phyloP scores from a whole-genome alignment of 257 asterid species.

The Nicotiana tomentosiformis region DNA sequence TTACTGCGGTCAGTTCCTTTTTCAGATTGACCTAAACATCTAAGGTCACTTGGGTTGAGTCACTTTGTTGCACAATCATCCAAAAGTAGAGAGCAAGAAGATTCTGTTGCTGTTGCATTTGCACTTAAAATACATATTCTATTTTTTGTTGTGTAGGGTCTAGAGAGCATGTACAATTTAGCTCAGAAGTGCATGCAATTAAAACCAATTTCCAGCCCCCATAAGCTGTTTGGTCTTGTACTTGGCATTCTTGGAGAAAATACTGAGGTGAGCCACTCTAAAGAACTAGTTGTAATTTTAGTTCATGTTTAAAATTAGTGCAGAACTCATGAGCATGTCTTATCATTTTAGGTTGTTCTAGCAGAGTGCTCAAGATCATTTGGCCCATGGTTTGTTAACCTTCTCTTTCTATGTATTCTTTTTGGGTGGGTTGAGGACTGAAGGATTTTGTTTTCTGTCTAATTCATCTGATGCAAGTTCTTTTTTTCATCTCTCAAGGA shows the following conservation, averaged over 20 bases:
- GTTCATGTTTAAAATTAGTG: neutral
- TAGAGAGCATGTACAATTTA: conserved; percentile 75
- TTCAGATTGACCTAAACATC: neutral
- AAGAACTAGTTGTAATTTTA: neutral
- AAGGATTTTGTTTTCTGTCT: neutral
- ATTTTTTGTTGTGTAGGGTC: conserved; percentile 49
- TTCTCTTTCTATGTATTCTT: neutral
- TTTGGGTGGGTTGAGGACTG: neutral
- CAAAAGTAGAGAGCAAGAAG: neutral
- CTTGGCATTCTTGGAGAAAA: conserved; percentile 81
- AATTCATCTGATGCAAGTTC: neutral
- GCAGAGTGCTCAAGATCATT: conserved; percentile 94
- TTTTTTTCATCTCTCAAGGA: conserved; percentile 36
- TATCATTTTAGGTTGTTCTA: conserved; percentile 62
- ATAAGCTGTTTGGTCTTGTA: conserved; percentile 69
- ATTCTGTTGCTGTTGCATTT: neutral
- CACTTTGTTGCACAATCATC: neutral
- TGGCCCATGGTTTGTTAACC: conserved; percentile 80
- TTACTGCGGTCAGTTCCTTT: conserved; percentile 55
- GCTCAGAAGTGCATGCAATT: conserved; percentile 86
- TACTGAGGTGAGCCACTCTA: conserved; percentile 48
- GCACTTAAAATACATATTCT: neutral
- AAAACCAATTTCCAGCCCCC: conserved; percentile 59
- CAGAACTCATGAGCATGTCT: neutral
- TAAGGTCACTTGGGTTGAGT: neutral